These are phyloP conservation scores for Dendrothele bispora DNA, from an alignment of 768 basidiomycete genomes.

Conservation along the genomic window DNA sequence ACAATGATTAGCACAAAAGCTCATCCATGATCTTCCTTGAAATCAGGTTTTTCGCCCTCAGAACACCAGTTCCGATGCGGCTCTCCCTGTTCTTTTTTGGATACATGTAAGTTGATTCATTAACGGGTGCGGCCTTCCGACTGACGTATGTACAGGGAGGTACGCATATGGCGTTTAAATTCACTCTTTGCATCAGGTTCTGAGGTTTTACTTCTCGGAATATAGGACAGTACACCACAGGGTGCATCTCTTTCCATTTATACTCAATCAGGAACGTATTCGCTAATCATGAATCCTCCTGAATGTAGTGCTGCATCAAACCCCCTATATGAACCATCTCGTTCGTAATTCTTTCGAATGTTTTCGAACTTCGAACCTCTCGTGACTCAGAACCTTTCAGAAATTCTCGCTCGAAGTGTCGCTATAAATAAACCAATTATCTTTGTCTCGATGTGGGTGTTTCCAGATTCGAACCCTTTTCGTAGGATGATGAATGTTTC, in stretches of 20 bases:
- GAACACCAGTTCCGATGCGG: conserved; percentile 22
- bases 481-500: neutral
- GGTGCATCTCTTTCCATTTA: conserved; percentile 31
- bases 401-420: conserved; percentile 48
- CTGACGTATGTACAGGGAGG: neutral
- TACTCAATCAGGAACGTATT: too few relatives aligned
- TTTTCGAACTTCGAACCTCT: neutral
- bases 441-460: conserved; percentile 53
- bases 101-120: conserved; percentile 27
- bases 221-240: conserved; percentile 50
- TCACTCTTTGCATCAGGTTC: neutral
- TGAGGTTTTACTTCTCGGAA: conserved; percentile 15
- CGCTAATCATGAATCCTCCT: conserved; percentile 8
- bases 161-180: too few relatives aligned
- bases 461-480: neutral
- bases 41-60: conserved; percentile 36
- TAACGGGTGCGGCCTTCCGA: neutral
- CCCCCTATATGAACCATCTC: conserved; percentile 43
- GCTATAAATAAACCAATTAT: conserved; percentile 50
- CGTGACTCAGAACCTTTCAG: conserved; percentile 27
- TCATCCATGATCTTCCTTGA: too few relatives aligned
- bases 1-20: neutral
- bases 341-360: conserved; percentile 25
- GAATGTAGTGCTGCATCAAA: conserved; percentile 41
- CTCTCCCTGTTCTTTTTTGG: conserved; percentile 39